phyloP scores from a whole-genome alignment of 306 rosid species.

The Fragaria nilgerrensis region DNA sequence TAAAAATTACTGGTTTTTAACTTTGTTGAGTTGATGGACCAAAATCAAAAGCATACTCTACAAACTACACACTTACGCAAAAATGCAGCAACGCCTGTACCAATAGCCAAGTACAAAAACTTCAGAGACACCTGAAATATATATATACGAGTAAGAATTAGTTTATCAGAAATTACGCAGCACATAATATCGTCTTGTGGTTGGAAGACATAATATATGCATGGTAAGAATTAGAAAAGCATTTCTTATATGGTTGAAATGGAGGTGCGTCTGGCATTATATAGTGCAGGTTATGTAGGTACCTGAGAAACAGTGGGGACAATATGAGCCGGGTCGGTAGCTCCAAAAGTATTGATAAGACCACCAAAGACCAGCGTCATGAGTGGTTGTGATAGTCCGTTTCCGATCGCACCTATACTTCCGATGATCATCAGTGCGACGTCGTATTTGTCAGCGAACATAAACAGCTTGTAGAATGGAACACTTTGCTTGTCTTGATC shows the following conservation, averaged over 20 bases:
- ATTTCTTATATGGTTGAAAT: no score
- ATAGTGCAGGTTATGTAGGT: background rate
- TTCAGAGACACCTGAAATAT: slow-evolving; percentile 51
- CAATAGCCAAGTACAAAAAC: slow-evolving; percentile 67
- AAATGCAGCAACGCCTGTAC: slow-evolving; percentile 55
- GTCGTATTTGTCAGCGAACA: slow-evolving; percentile 60
- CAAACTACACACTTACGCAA: slow-evolving; percentile 58
- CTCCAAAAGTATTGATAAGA: slow-evolving; percentile 59
- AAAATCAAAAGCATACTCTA: background rate
- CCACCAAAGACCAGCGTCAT: slow-evolving; percentile 64
- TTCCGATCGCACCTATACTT: slow-evolving; percentile 42
- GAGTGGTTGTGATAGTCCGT: slow-evolving; percentile 65
- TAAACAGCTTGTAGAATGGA: slow-evolving; percentile 59
- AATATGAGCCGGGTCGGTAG: slow-evolving; percentile 24
- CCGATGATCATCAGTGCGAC: slow-evolving; percentile 54
- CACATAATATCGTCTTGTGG: background rate
- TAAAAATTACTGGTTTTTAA: background rate
- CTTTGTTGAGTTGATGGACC: background rate
- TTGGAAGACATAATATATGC: no score
- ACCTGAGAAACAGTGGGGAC: slow-evolving; percentile 57
- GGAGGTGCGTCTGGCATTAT: background rate
- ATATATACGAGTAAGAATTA: background rate
- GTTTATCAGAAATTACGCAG: background rate
- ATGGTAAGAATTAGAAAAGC: no score
- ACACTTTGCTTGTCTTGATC: slow-evolving; percentile 33